Conservation (phyloP, 345 rosid species). For the Eucalyptus polyanthemos region DNA sequence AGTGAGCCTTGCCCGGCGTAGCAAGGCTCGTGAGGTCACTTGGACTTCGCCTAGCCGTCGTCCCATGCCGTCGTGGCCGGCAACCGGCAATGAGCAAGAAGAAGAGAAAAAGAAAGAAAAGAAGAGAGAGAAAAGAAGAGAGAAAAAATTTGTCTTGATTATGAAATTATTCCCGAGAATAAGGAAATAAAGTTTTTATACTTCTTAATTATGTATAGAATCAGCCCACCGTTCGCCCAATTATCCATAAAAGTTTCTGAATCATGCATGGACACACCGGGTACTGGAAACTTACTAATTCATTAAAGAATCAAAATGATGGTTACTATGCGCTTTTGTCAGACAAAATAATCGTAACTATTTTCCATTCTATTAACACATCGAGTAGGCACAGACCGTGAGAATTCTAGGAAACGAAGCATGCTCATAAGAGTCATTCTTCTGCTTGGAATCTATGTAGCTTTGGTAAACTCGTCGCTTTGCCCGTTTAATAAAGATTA, state of each 20-base stretch:
- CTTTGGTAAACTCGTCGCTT: background rate
- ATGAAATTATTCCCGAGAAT: too few species aligned
- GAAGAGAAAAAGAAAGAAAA: too few species aligned
- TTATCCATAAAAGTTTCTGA: background rate
- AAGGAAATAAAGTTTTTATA: too few species aligned
- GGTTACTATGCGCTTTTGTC: background rate
- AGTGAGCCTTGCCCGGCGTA: too few species aligned
- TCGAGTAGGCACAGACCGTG: background rate
- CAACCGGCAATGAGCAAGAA: too few species aligned
- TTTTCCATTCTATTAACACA: background rate
- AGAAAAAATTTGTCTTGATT: too few species aligned
- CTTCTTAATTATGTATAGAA: too few species aligned
- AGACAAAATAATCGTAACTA: background rate
- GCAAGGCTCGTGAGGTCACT: too few species aligned
- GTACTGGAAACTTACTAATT: background rate
- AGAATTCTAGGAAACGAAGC: background rate
- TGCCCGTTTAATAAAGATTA: background rate
- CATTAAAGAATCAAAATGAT: background rate
- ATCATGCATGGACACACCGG: background rate
- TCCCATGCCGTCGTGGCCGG: fast-evolving
- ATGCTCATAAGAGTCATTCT: background rate
- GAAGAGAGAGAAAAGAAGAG: too few species aligned
- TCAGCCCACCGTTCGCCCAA: too few species aligned
- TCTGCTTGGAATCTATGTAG: background rate
- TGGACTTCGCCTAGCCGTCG: too few species aligned